Evolutionary conservation across 2,329 filamentous ascomycete species (phyloP).

Genomic region (Fulvia fulva): DNA sequence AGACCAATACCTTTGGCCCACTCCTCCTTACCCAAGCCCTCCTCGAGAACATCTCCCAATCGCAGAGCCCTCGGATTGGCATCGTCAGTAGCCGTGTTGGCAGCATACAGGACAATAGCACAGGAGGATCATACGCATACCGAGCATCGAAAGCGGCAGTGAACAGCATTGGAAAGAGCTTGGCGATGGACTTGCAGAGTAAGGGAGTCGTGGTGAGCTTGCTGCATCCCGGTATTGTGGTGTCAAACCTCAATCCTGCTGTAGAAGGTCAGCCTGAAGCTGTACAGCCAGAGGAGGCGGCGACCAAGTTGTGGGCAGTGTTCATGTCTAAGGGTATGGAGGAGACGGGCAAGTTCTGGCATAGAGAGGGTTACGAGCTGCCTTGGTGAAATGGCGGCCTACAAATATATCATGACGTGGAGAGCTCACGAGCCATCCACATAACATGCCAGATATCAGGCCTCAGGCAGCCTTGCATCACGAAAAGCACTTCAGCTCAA

Average conservation of each 20-base stretch:
- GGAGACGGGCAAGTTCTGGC: slow-evolving; percentile 44
- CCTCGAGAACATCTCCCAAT: slow-evolving; percentile 38
- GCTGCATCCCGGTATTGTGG: slow-evolving; percentile 45
- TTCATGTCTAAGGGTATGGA: slow-evolving; percentile 38
- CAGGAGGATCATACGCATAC: slow-evolving; percentile 44
- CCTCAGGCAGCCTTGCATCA: neutral
- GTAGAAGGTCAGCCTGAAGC: slow-evolving; percentile 31
- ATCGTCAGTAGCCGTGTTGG: slow-evolving; percentile 45
- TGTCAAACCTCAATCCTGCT: slow-evolving; percentile 33
- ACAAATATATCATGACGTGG: no score
- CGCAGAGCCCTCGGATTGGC: slow-evolving; percentile 33
- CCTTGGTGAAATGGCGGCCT: slow-evolving; percentile 41
- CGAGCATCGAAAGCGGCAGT: slow-evolving; percentile 44
- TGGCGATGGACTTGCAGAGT: slow-evolving; percentile 41
- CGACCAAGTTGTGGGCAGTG: slow-evolving; percentile 42
- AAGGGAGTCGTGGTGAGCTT: slow-evolving; percentile 40
- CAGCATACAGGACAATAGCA: slow-evolving; percentile 41
- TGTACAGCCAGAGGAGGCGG: slow-evolving; percentile 46
- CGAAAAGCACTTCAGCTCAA: neutral
- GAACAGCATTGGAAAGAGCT: slow-evolving; percentile 43
- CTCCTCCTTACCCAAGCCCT: slow-evolving; percentile 44
- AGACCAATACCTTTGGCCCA: slow-evolving; percentile 44
- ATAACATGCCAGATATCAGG: neutral
- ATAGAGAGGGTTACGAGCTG: slow-evolving; percentile 43
- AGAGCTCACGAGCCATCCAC: neutral